phyloP scores from a whole-genome alignment of 306 rosid species.

The Erythrophleum fordii region DNA sequence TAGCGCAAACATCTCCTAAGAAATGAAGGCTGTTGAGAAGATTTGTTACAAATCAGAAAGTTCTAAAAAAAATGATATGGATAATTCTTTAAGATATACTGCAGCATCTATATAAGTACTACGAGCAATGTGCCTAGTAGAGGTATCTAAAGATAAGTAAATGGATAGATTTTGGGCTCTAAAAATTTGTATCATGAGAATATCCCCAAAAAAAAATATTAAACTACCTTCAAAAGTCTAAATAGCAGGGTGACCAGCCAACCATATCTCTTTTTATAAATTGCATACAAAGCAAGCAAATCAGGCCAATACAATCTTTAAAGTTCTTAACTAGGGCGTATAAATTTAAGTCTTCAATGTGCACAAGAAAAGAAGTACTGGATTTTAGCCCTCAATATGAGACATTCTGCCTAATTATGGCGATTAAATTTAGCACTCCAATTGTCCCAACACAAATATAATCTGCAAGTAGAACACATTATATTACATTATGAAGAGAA shows the following conservation, averaged over 20 bases:
- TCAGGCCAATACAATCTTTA: background rate
- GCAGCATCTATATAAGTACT: conserved; percentile 10
- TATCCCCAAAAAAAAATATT: conserved; percentile 20
- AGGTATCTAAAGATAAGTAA: conserved; percentile 18
- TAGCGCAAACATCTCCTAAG: conserved; percentile 81
- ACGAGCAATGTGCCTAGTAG: conserved; percentile 22
- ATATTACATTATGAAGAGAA: conserved; percentile 69
- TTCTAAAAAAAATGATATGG: background rate
- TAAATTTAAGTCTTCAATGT: background rate
- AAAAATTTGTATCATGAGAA: conserved; percentile 1
- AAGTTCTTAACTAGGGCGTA: conserved; percentile 5
- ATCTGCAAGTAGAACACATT: conserved; percentile 8
- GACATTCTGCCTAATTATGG: background rate
- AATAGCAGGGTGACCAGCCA: background rate
- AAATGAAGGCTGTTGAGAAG: conserved; percentile 76
- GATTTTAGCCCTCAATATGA: background rate
- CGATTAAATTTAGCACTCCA: conserved; percentile 5
- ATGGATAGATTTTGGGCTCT: background rate
- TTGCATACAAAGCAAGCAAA: background rate
- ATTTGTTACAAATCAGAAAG: conserved; percentile 29
- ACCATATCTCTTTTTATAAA: background rate
- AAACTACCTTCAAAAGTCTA: background rate
- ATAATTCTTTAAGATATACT: conserved; percentile 6
- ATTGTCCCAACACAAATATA: conserved; percentile 14
- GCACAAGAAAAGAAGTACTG: conserved; percentile 6